phyloP scores from a whole-genome alignment of 306 rosid species.

The Lagenaria siceraria region DNA sequence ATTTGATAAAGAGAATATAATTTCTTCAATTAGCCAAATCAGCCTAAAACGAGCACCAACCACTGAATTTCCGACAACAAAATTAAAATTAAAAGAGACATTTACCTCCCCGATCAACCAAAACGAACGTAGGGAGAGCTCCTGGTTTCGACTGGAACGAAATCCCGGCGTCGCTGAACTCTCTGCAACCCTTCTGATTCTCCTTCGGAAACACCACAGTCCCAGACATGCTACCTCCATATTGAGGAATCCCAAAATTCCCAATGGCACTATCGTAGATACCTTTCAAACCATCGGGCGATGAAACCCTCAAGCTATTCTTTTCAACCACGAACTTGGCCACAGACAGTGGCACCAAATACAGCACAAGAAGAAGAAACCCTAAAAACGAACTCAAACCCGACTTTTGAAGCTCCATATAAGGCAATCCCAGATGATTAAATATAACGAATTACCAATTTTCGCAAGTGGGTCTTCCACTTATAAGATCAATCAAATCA shows the following conservation, averaged over 20 bases:
- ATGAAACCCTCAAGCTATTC: slow-evolving; percentile 85
- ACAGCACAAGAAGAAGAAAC: slow-evolving; percentile 57
- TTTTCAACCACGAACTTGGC: slow-evolving; percentile 94
- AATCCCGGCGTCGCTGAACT: slow-evolving; percentile 57
- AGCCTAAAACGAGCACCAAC: neutral
- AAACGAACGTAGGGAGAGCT: slow-evolving; percentile 77
- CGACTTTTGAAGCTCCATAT: slow-evolving; percentile 52
- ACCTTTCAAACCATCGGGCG: slow-evolving; percentile 78
- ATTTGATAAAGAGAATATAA: neutral
- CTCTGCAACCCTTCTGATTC: slow-evolving; percentile 76
- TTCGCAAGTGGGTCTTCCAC: slow-evolving; percentile 2
- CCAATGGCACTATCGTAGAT: slow-evolving; percentile 88
- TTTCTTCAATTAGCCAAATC: neutral
- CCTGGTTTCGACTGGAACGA: slow-evolving; percentile 64
- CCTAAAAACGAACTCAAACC: slow-evolving; percentile 40
- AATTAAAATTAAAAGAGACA: neutral
- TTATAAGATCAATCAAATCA: neutral
- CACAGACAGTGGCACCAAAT: slow-evolving; percentile 26
- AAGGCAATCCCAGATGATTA: neutral
- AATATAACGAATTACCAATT: slow-evolving; percentile 3
- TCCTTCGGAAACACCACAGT: slow-evolving; percentile 70
- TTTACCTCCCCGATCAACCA: slow-evolving; percentile 95
- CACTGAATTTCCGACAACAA: slow-evolving; percentile 7
- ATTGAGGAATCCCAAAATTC: slow-evolving; percentile 95
- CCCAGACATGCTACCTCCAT: slow-evolving; percentile 98